phyloP scores from a whole-genome alignment of 1,284 basidiomycete species.

The Ceratobasidium sp. region DNA sequence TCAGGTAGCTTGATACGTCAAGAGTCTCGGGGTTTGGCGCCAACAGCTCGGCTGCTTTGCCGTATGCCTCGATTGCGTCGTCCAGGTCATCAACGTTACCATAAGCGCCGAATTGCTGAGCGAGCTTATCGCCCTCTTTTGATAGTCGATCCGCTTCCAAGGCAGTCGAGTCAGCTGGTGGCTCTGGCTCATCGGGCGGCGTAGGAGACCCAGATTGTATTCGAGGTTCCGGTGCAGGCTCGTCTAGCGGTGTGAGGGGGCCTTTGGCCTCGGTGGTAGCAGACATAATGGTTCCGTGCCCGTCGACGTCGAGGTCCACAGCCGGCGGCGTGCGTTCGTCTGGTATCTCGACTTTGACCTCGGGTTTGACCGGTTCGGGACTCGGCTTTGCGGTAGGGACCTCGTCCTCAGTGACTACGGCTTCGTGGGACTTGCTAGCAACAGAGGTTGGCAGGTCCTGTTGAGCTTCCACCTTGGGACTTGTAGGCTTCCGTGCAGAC shows the following conservation, averaged over 20 bases:
- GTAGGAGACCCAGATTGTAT: background rate
- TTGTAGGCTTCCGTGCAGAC: background rate
- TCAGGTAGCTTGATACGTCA: conserved; percentile 16
- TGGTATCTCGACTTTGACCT: background rate
- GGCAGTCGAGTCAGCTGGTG: background rate
- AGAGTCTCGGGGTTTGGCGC: background rate
- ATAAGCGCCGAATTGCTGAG: conserved; percentile 8
- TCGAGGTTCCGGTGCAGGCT: background rate
- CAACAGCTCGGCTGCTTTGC: conserved; percentile 5
- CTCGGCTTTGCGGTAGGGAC: background rate
- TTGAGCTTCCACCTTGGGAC: background rate
- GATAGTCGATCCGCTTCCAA: background rate
- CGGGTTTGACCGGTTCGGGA: conserved; percentile 2
- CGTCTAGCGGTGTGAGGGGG: background rate
- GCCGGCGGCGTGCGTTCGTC: background rate
- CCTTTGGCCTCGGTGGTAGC: conserved; percentile 3
- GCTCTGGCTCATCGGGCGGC: background rate
- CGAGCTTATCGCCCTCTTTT: conserved; percentile 1
- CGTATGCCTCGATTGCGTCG: conserved; percentile 28
- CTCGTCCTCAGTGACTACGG: background rate
- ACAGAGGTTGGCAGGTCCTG: background rate
- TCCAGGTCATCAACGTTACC: conserved; percentile 28
- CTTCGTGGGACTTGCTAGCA: background rate
- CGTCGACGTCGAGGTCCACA: background rate
- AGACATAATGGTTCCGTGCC: background rate